Conservation (phyloP, 2,329 filamentous ascomycete genomes). For the Neofusicoccum laricinum region DNA sequence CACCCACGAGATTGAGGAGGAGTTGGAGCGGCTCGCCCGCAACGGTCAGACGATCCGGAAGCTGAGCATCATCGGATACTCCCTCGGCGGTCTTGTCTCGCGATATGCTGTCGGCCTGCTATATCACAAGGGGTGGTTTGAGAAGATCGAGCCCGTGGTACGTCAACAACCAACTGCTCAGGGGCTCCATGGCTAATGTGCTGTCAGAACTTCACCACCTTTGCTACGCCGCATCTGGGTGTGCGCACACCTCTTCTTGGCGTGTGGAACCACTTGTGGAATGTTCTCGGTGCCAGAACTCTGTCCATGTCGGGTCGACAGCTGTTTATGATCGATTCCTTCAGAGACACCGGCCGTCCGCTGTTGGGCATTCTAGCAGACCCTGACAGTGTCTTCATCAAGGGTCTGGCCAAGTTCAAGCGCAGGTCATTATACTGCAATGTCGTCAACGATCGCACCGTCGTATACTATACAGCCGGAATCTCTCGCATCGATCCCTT, state of each 20-base stretch:
- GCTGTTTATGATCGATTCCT: conserved; percentile 81
- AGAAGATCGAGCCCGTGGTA: conserved; percentile 75
- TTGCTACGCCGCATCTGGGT: conserved; percentile 73
- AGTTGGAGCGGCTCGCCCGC: conserved; percentile 51
- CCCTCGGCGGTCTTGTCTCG: conserved; percentile 80
- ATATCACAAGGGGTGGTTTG: conserved; percentile 75
- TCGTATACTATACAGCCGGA: conserved; percentile 77
- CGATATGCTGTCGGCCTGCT: conserved; percentile 84
- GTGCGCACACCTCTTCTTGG: conserved; percentile 45
- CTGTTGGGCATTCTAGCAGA: conserved; percentile 80
- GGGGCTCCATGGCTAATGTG: neutral
- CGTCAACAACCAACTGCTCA: conserved; percentile 39
- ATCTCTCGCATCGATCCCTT: conserved; percentile 79
- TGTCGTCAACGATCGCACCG: conserved; percentile 78
- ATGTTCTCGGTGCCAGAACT: conserved; percentile 77
- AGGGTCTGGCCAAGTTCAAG: conserved; percentile 71
- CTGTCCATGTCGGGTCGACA: conserved; percentile 82
- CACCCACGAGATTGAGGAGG: conserved; percentile 61
- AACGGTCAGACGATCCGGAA: conserved; percentile 72
- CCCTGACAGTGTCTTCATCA: conserved; percentile 79
- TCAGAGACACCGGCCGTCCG: conserved; percentile 77
- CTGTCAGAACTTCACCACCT: conserved; percentile 80
- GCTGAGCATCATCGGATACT: conserved; percentile 86
- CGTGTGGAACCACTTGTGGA: conserved; percentile 53
- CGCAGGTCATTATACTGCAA: conserved; percentile 80